Percentiles rank a stretch among this genome's conserved stretches.
Conservation (phyloP, 2,329 filamentous ascomycete genomes). For the Pestalotiopsis sp. region DNA sequence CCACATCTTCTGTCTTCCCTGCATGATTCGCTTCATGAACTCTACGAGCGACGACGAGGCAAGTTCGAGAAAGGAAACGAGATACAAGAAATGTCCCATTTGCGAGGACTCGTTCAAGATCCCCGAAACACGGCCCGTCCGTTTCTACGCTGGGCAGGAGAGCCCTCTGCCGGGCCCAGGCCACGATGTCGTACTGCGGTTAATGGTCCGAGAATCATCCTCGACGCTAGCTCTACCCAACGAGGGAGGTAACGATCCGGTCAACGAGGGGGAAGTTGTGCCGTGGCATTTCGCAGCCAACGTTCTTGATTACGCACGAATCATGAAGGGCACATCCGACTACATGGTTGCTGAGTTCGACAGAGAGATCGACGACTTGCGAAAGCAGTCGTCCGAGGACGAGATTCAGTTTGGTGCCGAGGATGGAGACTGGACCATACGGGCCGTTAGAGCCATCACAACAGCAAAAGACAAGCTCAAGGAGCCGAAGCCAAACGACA, state of each 20-base stretch:
- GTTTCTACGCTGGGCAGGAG: conserved; percentile 90
- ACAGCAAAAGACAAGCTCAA: conserved; percentile 74
- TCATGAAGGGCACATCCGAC: conserved; percentile 89
- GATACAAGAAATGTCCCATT: conserved; percentile 95
- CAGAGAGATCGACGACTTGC: conserved; percentile 72
- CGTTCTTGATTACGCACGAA: conserved; percentile 88
- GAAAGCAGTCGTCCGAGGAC: conserved; percentile 80
- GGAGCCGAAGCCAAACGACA: conserved; percentile 36
- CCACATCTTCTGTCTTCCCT: conserved; percentile 94
- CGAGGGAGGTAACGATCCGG: conserved; percentile 71
- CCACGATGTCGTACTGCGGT: conserved; percentile 82
- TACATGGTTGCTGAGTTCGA: conserved; percentile 86
- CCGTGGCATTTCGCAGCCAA: conserved; percentile 96
- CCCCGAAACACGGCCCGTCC: conserved; percentile 84
- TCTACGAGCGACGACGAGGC: conserved; percentile 71
- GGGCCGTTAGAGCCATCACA: conserved; percentile 73
- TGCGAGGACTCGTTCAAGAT: conserved; percentile 93
- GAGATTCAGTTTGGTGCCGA: conserved; percentile 84
- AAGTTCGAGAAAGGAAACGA: conserved; percentile 66
- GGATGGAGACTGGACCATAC: conserved; percentile 88
- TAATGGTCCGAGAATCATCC: conserved; percentile 77
- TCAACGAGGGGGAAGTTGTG: conserved; percentile 71
- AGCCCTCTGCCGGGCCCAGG: conserved; percentile 77
- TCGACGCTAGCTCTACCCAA: conserved; percentile 86
- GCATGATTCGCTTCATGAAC: conserved; percentile 94